These are phyloP conservation scores for Xylaria palmicola DNA, from an alignment of 495 filamentous ascomycete species.

Conservation along the genomic window DNA sequence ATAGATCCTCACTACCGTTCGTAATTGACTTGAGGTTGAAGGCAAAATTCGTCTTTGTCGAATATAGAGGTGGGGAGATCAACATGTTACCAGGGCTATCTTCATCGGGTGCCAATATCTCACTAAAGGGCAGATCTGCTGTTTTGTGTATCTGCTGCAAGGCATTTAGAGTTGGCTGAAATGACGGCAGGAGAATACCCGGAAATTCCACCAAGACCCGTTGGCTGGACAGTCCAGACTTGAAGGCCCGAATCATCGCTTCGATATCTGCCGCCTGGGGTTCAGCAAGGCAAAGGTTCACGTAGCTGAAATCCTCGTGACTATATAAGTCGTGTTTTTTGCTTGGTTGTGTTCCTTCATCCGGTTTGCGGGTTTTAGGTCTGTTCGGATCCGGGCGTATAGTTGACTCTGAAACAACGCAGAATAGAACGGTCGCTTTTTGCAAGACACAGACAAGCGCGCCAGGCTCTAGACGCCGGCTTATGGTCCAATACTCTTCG, in stretches of 20 bases:
- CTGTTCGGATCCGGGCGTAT: background rate
- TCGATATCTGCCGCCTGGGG: constrained; percentile 1
- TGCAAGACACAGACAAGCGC: constrained; percentile 1
- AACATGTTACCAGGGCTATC: background rate
- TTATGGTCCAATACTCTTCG: background rate
- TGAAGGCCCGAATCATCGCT: constrained; percentile 17
- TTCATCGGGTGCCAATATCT: constrained; percentile 50
- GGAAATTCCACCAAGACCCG: constrained; percentile 65
- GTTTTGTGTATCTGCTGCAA: constrained; percentile 55
- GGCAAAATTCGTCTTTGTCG: constrained; percentile 45
- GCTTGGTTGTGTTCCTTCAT: background rate
- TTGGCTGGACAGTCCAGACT: constrained; percentile 9
- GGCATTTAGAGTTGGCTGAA: constrained; percentile 60
- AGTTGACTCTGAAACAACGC: constrained; percentile 1
- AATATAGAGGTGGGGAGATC: constrained; percentile 52
- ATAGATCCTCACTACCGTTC: constrained; percentile 30
- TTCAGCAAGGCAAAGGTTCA: constrained; percentile 10
- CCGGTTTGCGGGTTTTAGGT: background rate
- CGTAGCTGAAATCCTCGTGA: constrained; percentile 2
- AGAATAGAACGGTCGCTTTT: background rate
- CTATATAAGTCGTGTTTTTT: background rate
- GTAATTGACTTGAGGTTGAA: constrained; percentile 54
- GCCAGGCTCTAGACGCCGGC: background rate
- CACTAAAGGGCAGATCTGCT: constrained; percentile 56
- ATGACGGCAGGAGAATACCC: constrained; percentile 62